Evolutionary conservation across 139 green algal genomes (phyloP).

Genomic region (Mychonastes homosphaera): DNA sequence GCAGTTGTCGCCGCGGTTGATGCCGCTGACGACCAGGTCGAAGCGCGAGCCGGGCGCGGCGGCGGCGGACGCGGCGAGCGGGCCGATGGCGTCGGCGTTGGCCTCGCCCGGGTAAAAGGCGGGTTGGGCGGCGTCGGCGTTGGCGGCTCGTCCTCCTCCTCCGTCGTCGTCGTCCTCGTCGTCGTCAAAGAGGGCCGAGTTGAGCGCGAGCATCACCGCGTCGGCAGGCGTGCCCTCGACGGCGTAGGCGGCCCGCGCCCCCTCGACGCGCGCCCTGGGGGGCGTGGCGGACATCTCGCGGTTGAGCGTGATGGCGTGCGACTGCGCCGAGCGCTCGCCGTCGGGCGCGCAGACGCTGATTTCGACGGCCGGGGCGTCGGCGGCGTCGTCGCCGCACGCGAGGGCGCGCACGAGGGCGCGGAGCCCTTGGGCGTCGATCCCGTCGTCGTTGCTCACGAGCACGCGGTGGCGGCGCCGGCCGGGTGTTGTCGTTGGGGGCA

Average conservation of each 20-base stretch:
- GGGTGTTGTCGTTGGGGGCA: background rate
- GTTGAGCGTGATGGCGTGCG: constrained; percentile 51
- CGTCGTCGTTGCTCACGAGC: constrained; percentile 61
- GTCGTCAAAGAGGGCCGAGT: constrained; percentile 18
- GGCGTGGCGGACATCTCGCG: background rate
- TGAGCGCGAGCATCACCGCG: constrained; percentile 43
- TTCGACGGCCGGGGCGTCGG: constrained; percentile 8
- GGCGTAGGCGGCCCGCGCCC: too few species aligned
- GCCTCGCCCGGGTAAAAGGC: too few species aligned
- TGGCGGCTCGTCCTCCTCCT: too few species aligned
- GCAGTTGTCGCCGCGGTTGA: constrained; percentile 74
- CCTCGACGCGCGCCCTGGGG: too few species aligned
- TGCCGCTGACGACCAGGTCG: constrained; percentile 46
- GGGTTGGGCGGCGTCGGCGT: too few species aligned
- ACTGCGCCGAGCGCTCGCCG: constrained; percentile 46
- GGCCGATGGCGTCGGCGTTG: too few species aligned
- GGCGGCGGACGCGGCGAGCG: too few species aligned
- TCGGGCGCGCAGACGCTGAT: constrained; percentile 43
- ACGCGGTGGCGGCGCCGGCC: constrained; percentile 19
- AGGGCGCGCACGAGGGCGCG: constrained; percentile 35
- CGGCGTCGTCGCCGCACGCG: background rate
- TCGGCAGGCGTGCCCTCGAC: constrained; percentile 37
- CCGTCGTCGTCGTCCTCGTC: too few species aligned
- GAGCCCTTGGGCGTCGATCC: constrained; percentile 54
- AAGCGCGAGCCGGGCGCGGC: too few species aligned